Conservation (phyloP, 805 yeast species). For the Starmerella vaccinii region DNA sequence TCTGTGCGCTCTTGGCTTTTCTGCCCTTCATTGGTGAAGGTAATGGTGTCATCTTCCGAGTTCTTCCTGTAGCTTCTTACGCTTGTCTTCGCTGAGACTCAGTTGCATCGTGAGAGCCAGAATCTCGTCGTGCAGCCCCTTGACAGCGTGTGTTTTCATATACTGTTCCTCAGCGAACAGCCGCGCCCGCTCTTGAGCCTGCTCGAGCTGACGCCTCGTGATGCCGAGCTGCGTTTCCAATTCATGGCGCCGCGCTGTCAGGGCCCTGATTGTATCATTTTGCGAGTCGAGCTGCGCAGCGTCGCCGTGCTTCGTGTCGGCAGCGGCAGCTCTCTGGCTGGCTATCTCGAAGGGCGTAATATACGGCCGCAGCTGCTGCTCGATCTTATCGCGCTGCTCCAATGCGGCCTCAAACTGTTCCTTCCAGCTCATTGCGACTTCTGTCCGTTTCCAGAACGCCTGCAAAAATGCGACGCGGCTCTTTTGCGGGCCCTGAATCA, state of each 20-base stretch:
- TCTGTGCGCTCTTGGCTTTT: too few species aligned
- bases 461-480: neutral
- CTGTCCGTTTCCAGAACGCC: neutral
- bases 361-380: constrained; percentile 11
- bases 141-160: constrained; percentile 46
- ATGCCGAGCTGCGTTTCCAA: constrained; percentile 27
- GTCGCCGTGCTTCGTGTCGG: neutral
- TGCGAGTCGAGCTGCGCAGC: constrained; percentile 3
- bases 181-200: constrained; percentile 21
- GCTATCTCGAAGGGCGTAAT: constrained; percentile 24
- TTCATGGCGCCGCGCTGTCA: constrained; percentile 26
- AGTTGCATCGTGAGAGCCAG: constrained; percentile 51
- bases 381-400: constrained; percentile 11
- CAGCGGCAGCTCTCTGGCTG: constrained; percentile 22
- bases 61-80: constrained; percentile 18
- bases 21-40: too few species aligned
- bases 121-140: constrained; percentile 56
- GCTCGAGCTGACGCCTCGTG: constrained; percentile 26
- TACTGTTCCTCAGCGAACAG: constrained; percentile 25
- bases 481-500: neutral
- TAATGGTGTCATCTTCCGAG: constrained; percentile 13
- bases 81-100: constrained; percentile 35
- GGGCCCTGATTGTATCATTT: constrained; percentile 10
- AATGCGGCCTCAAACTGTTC: constrained; percentile 2
- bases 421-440: neutral